A percentile compares a stretch with the other conserved stretches of the same genome.
Evolutionary conservation across 208 protist genomes (phyloP).

Genomic region (Acanthamoeba royreba): DNA sequence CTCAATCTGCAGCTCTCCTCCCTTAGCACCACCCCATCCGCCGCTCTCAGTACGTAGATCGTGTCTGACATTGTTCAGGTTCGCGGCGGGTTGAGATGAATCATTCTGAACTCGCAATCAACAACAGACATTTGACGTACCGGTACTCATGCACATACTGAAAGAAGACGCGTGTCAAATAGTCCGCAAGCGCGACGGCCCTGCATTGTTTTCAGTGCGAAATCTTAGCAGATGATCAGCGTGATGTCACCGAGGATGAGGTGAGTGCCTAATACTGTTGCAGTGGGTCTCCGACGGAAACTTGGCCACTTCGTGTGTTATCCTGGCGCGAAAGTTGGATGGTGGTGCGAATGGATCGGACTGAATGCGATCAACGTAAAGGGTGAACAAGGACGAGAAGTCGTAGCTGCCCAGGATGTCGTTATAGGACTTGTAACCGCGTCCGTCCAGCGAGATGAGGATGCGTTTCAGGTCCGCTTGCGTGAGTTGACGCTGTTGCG

Average conservation of each 20-base stretch:
- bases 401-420: conserved; percentile 78
- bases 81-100: background rate
- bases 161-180: conserved; percentile 59
- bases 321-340: conserved; percentile 54
- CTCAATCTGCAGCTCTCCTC: conserved; percentile 83
- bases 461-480: background rate
- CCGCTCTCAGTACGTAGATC: background rate
- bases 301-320: background rate
- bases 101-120: background rate
- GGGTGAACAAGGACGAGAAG: conserved; percentile 83
- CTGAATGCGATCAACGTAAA: conserved; percentile 69
- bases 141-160: background rate
- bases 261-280: background rate
- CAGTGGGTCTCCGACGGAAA: conserved; percentile 48
- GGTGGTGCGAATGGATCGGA: conserved; percentile 75
- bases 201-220: background rate
- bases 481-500: too few species aligned
- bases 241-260: background rate
- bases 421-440: conserved; percentile 52
- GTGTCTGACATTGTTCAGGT: background rate
- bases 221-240: background rate
- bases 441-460: conserved; percentile 50
- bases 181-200: conserved; percentile 54
- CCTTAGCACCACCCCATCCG: conserved; percentile 68
- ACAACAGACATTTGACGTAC: background rate